Evolutionary conservation across 306 rosid species (phyloP), one percentile per base, ranked within the genome.

Genomic region (Pterocarpus santalinus): DNA sequence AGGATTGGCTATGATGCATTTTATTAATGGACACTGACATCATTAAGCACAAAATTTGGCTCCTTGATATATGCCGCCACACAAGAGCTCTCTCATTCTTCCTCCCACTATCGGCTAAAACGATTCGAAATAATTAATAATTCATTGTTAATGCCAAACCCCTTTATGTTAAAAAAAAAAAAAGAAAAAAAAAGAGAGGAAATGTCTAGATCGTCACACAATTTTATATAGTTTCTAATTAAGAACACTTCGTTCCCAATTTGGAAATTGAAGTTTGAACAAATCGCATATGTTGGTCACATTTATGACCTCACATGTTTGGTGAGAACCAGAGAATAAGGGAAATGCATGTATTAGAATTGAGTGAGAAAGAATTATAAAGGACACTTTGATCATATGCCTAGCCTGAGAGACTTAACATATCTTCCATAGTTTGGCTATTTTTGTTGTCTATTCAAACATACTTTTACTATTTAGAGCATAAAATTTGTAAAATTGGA

Each of bases 1-100:
- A 39, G 73, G 86, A 81, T 84, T 87, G 82, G 90, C 30, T 73
- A 36, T 66, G 79, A 39, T 66, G 10, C 65, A 63, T 81, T 81
- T 83, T 77, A 55, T 65, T 62, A 69, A 73, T 78, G 77, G 82
- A 73, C 49, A 52, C 7, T 47, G 58, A 84, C 64, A 75, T 79
- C 81, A 69, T 62, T 62, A 43, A 60, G 5, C 53, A 53, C 5
- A 67, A 79, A 58, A 53, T 36, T 66, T 78, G 17, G 52, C 61
- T 78, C 61, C 76, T 71, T 73, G 39, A 78, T 35, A 13, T 30
- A 16, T 16, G 12, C 61, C 61, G 5, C 61, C 61, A 55, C 60
- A 79, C 67, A 60, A 60, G 7, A 17, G 34, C 55, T 58, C 52
- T 43, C 61, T 76, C 70, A 62, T 82, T 69, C 73, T 28, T 57